Conservation (phyloP, 2,329 filamentous ascomycete species). For the Aspergillus ustus region DNA sequence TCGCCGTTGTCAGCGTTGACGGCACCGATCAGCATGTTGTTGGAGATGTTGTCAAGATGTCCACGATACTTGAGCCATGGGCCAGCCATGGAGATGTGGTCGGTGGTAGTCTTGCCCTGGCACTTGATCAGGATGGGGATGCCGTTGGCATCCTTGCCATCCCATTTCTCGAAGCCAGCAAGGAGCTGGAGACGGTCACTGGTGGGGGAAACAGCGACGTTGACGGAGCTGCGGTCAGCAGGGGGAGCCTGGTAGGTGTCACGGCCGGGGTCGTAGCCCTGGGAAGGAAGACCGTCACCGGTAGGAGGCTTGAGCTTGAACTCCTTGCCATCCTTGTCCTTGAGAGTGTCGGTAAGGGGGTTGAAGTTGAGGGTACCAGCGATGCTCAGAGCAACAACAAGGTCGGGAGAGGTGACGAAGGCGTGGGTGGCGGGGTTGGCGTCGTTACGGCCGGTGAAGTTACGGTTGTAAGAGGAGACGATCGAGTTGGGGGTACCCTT, state of each 20-base stretch:
- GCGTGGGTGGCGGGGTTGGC: slow-evolving; percentile 94
- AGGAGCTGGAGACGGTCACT: slow-evolving; percentile 96
- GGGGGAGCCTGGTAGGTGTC: slow-evolving; percentile 98
- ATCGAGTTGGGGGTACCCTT: slow-evolving; percentile 97
- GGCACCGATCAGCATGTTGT: slow-evolving; percentile 99
- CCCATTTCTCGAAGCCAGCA: slow-evolving; percentile 82
- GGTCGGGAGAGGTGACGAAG: slow-evolving; percentile 88
- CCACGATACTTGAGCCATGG: slow-evolving; percentile 99
- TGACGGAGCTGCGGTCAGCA: slow-evolving; percentile 71
- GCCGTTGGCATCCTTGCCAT: slow-evolving; percentile 84
- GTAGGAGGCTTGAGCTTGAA: slow-evolving; percentile 83
- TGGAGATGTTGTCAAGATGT: slow-evolving; percentile 98
- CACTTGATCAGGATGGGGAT: slow-evolving; percentile 96
- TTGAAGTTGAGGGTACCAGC: slow-evolving; percentile 91
- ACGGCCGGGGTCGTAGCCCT: slow-evolving; percentile 86
- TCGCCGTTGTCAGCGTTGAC: slow-evolving; percentile 95
- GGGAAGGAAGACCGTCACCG: slow-evolving; percentile 77
- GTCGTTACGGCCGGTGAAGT: slow-evolving; percentile 98
- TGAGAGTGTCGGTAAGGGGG: slow-evolving; percentile 87
- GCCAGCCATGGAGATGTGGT: slow-evolving; percentile 96
- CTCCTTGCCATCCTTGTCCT: slow-evolving; percentile 95
- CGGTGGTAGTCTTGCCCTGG: slow-evolving; percentile 94
- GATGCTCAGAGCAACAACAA: slow-evolving; percentile 84
- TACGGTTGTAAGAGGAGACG: slow-evolving; percentile 98
- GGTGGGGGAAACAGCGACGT: slow-evolving; percentile 81